Conservation (phyloP, 495 filamentous ascomycete species). For the Podospora comata region DNA sequence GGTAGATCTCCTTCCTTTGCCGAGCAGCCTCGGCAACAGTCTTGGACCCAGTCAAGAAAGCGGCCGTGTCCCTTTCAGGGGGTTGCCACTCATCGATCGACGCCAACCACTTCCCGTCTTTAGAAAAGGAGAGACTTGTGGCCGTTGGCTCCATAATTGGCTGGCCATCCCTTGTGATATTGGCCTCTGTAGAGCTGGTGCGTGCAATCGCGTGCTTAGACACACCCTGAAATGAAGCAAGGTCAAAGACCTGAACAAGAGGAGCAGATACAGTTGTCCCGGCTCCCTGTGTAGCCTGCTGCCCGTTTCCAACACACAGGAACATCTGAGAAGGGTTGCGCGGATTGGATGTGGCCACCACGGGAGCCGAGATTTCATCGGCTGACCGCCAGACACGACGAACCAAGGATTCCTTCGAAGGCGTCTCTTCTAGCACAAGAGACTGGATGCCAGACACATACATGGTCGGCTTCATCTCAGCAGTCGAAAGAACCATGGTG, state of each 20-base stretch:
- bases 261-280: conserved; percentile 40
- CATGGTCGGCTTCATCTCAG: conserved; percentile 74
- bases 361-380: conserved; percentile 30
- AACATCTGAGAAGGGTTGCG: conserved; percentile 40
- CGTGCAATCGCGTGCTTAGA: conserved; percentile 82
- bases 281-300: conserved; percentile 39
- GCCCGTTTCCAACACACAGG: conserved; percentile 48
- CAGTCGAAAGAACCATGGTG: conserved; percentile 79
- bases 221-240: conserved; percentile 66
- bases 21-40: conserved; percentile 36
- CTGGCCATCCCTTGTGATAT: conserved; percentile 64
- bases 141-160: conserved; percentile 71
- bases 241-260: conserved; percentile 75
- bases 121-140: conserved; percentile 64
- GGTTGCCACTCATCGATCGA: conserved; percentile 89
- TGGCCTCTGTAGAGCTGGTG: conserved; percentile 79
- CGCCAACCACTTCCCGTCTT: conserved; percentile 85
- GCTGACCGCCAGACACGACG: conserved; percentile 38
- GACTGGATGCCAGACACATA: conserved; percentile 82
- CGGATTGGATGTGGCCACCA: conserved; percentile 39
- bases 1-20: conserved; percentile 65
- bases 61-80: conserved; percentile 57
- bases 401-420: conserved; percentile 42
- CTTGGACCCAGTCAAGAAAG: conserved; percentile 39
- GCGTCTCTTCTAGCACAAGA: conserved; percentile 40